phyloP scores from a whole-genome alignment of 225 moss, liverwort and hornwort genomes.

The Takakia lepidozioides region DNA sequence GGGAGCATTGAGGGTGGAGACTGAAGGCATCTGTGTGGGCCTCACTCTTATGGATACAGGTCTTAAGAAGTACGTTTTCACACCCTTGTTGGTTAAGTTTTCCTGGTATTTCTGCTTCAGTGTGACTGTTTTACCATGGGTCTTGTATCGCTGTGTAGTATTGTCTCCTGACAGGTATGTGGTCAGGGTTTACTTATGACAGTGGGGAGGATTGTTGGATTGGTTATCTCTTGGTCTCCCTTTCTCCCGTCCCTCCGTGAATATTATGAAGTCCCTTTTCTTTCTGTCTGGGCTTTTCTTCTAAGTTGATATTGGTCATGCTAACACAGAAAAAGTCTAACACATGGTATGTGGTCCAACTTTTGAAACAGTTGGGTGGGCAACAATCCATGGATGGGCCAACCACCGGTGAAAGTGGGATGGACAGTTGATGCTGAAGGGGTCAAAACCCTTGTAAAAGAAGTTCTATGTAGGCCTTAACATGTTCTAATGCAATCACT shows the following conservation, averaged over 20 bases:
- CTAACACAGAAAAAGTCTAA: neutral
- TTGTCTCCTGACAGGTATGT: too few species aligned
- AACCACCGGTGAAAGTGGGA: constrained; percentile 57
- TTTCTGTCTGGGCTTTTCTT: constrained; percentile 2
- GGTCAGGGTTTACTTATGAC: too few species aligned
- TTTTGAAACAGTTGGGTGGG: constrained; percentile 49
- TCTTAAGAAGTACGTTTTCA: constrained; percentile 53
- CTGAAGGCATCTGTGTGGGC: constrained; percentile 54
- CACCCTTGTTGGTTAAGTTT: neutral
- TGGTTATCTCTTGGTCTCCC: too few species aligned
- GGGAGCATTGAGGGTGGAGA: constrained; percentile 76
- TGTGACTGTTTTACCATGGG: too few species aligned
- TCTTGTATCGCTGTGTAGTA: too few species aligned
- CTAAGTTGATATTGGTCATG: too few species aligned
- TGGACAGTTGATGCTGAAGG: constrained; percentile 60
- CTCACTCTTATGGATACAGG: constrained; percentile 69
- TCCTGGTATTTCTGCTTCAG: neutral
- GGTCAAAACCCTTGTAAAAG: constrained; percentile 60
- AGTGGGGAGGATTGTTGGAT: too few species aligned
- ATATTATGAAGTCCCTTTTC: neutral
- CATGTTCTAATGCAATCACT: too few species aligned
- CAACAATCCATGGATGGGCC: constrained; percentile 56
- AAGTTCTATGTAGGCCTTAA: constrained; percentile 43
- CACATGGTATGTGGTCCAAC: neutral
- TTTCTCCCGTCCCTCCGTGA: too few species aligned